Evolutionary conservation across 73 alveolate genomes (phyloP).

Genomic region (Paramecium tetraurelia): DNA sequence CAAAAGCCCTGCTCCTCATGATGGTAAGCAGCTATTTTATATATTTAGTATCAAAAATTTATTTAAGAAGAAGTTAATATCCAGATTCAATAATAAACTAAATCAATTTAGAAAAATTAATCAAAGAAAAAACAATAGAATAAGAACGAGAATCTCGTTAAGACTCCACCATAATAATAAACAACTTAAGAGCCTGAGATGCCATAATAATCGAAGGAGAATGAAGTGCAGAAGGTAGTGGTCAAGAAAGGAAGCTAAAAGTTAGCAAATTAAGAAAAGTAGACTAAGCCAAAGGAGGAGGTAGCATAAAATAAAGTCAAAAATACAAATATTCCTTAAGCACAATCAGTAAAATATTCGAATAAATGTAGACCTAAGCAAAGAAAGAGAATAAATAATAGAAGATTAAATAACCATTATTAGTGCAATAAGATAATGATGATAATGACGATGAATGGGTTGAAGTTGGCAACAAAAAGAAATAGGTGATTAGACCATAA

Average conservation of each 20-base stretch:
- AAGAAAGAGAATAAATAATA: neutral
- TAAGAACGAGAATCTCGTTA: neutral
- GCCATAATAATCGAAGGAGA: neutral
- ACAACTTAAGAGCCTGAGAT: neutral
- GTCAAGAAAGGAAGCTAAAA: neutral
- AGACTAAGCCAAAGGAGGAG: neutral
- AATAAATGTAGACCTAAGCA: neutral
- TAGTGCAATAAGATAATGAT: neutral
- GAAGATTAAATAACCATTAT: neutral
- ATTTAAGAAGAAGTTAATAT: constrained; percentile 23
- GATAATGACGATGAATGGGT: constrained; percentile 14
- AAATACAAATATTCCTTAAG: neutral
- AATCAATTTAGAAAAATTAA: neutral
- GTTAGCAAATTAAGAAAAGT: neutral
- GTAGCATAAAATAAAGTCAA: neutral
- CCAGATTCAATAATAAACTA: neutral
- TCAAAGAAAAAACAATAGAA: neutral
- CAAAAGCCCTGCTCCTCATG: neutral
- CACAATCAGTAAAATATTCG: too few relatives aligned
- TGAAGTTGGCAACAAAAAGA: neutral
- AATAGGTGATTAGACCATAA: neutral
- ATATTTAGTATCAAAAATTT: neutral
- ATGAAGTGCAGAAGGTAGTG: neutral
- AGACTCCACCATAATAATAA: neutral
- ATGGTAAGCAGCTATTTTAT: neutral